Conservation (phyloP, 2,329 filamentous ascomycete genomes). For the Fusarium pseudocircinatum region DNA sequence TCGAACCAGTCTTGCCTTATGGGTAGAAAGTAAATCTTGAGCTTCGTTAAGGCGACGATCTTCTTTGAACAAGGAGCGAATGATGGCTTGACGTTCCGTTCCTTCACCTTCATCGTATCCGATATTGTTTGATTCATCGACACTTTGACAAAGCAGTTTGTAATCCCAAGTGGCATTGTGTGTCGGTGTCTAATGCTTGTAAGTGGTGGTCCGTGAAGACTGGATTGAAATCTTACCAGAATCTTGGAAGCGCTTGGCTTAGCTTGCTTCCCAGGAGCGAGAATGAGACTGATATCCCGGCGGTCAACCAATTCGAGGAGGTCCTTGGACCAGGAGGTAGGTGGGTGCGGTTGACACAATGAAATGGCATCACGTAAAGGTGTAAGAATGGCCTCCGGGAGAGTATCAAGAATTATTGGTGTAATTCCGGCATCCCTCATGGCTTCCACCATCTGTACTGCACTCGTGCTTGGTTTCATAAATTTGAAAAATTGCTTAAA, state of each 20-base stretch:
- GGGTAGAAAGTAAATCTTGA: constrained; percentile 83
- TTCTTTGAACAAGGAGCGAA: constrained; percentile 87
- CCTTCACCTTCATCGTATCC: constrained; percentile 83
- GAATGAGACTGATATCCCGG: constrained; percentile 78
- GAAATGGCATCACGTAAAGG: constrained; percentile 85
- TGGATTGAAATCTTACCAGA: constrained; percentile 49
- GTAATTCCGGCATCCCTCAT: constrained; percentile 77
- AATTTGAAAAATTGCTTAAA: constrained; percentile 74
- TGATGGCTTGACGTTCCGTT: constrained; percentile 83
- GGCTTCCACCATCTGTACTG: constrained; percentile 74
- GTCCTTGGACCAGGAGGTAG: constrained; percentile 76
- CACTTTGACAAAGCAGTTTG: constrained; percentile 76
- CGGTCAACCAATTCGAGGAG: constrained; percentile 81
- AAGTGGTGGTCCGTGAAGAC: constrained; percentile 25
- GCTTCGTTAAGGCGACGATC: constrained; percentile 92
- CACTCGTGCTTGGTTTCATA: constrained; percentile 60
- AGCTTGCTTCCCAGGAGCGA: constrained; percentile 55
- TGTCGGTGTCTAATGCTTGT: constrained; percentile 61
- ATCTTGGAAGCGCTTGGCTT: constrained; percentile 51
- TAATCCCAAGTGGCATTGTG: constrained; percentile 79
- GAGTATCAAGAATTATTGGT: constrained; percentile 75
- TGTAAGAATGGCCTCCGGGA: constrained; percentile 85
- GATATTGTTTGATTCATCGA: constrained; percentile 67
- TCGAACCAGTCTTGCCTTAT: constrained; percentile 80
- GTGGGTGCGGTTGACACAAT: constrained; percentile 84